These are phyloP conservation scores for Plasmodium gallinaceum DNA, from an alignment of 169 alveolate species.

Conservation along the genomic window DNA sequence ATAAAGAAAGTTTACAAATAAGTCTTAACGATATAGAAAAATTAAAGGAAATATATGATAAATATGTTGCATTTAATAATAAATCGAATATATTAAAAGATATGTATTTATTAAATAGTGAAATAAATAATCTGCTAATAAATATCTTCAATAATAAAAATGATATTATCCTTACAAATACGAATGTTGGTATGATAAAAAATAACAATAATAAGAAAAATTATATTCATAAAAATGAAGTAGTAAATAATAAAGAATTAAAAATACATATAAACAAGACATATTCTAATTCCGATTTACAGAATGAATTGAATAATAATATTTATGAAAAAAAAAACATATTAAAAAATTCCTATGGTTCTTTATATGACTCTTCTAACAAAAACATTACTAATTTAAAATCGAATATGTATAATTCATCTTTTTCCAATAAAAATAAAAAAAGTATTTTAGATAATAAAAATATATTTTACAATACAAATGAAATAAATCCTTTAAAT, in stretches of 20 bases:
- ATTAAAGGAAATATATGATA: constrained; percentile 20
- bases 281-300: not conserved
- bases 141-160: not conserved
- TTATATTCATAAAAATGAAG: not conserved
- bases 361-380: not conserved
- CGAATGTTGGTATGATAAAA: not conserved
- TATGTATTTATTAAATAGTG: constrained; percentile 6
- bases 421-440: not conserved
- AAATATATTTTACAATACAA: not conserved
- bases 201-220: not conserved
- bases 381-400: not conserved
- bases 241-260: not conserved
- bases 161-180: not conserved
- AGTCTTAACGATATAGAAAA: constrained; percentile 10
- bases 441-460: constrained; percentile 5
- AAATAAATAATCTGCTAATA: not conserved
- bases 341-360: not conserved
- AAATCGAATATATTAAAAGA: not conserved
- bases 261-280: not conserved
- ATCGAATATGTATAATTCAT: not conserved
- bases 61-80: not conserved
- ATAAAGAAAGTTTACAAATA: not conserved
- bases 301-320: constrained; percentile 1
- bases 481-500: not conserved
- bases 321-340: not conserved